phyloP scores from a whole-genome alignment of 139 green algal genomes.

The Volvox reticuliferus region DNA sequence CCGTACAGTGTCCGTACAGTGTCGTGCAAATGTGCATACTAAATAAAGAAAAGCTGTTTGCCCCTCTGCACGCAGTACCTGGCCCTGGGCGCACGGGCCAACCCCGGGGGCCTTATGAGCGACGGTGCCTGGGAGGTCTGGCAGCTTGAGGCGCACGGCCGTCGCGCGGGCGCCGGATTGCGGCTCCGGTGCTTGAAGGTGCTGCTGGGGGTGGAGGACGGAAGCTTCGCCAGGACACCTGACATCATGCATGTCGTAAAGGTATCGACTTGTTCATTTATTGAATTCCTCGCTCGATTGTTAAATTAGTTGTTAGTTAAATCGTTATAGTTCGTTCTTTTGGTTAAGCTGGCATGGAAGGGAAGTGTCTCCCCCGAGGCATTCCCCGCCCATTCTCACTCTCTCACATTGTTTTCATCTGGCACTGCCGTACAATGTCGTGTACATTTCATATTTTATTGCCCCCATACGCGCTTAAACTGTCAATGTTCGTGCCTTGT shows the following conservation, averaged over 20 bases:
- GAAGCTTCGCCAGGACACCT: constrained; percentile 6
- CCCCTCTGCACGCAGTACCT: constrained; percentile 29
- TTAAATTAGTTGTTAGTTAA: background rate
- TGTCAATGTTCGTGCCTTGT: background rate
- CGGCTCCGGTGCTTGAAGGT: constrained; percentile 2
- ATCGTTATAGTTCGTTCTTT: background rate
- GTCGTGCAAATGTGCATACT: no score
- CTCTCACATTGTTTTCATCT: no score
- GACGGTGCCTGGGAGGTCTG: constrained; percentile 46
- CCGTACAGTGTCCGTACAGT: no score
- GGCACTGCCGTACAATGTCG: no score
- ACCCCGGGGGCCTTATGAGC: constrained; percentile 36
- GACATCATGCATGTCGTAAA: background rate
- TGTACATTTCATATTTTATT: no score
- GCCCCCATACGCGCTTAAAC: no score
- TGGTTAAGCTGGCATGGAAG: background rate
- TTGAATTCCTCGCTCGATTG: no score
- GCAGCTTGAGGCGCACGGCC: constrained; percentile 10
- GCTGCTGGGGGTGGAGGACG: constrained; percentile 36
- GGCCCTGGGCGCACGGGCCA: constrained; percentile 47
- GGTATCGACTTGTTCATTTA: background rate
- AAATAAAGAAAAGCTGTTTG: no score
- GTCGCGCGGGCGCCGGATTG: background rate
- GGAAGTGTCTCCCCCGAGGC: no score
- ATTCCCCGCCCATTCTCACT: no score